Evolutionary conservation across 148 eudicot genomes (phyloP).

Genomic region (Drosera capensis): DNA sequence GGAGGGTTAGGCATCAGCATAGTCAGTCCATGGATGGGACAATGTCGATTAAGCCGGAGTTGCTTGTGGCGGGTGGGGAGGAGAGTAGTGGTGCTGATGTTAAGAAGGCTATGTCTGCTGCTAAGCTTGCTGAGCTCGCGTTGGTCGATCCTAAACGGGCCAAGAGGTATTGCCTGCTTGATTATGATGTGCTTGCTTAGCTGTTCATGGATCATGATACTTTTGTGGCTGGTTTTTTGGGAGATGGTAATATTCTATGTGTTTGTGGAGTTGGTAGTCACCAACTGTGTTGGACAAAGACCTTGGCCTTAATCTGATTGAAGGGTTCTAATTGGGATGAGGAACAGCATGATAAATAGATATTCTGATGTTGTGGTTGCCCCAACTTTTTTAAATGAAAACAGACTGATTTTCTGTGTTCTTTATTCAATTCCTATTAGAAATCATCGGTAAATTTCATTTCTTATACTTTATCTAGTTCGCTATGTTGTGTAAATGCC

Average conservation of each 20-base stretch:
- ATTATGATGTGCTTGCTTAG: background rate
- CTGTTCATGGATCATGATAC: background rate
- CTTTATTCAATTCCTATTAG: too few species aligned
- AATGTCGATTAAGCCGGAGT: conserved; percentile 56
- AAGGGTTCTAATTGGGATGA: too few species aligned
- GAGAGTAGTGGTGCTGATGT: conserved; percentile 45
- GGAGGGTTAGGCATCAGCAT: conserved; percentile 80
- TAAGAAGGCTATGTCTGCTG: conserved; percentile 90
- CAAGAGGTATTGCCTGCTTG: conserved; percentile 40
- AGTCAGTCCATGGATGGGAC: conserved; percentile 96
- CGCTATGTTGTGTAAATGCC: too few species aligned
- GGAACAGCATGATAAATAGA: too few species aligned
- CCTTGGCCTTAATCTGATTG: too few species aligned
- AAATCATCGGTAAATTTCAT: too few species aligned
- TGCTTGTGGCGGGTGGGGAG: conserved; percentile 52
- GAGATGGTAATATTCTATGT: background rate
- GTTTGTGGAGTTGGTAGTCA: too few species aligned
- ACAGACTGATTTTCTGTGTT: too few species aligned
- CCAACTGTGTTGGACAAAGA: too few species aligned
- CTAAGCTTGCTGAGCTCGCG: conserved; percentile 96
- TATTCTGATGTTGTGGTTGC: too few species aligned
- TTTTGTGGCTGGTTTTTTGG: background rate
- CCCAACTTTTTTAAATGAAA: too few species aligned
- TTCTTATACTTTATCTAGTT: too few species aligned
- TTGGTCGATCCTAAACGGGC: conserved; percentile 94